Evolutionary conservation across 2,329 filamentous ascomycete genomes (phyloP).

Genomic region (Zymoseptoria passerinii): DNA sequence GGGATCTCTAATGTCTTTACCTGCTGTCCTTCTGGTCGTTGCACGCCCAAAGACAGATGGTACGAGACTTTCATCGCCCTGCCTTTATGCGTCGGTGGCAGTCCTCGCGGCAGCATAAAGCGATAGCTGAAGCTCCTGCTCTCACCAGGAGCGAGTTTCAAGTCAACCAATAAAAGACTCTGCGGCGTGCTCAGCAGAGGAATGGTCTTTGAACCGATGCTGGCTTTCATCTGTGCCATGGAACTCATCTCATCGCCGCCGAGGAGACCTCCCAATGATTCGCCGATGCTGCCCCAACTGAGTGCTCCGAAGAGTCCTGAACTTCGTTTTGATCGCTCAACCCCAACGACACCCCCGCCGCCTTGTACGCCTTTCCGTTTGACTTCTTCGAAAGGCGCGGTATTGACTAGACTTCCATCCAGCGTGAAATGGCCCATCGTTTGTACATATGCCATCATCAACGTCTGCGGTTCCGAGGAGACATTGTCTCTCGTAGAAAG

Average conservation of each 20-base stretch:
- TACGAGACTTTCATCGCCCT: slow-evolving; percentile 93
- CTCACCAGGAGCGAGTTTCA: slow-evolving; percentile 79
- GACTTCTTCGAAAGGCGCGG: slow-evolving; percentile 86
- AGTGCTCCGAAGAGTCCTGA: slow-evolving; percentile 75
- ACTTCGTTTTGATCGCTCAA: slow-evolving; percentile 65
- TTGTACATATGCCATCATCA: slow-evolving; percentile 98
- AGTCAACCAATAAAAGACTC: slow-evolving; percentile 89
- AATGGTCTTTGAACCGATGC: slow-evolving; percentile 75
- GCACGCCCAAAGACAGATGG: slow-evolving; percentile 82
- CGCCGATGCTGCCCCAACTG: slow-evolving; percentile 81
- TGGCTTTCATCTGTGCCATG: slow-evolving; percentile 89
- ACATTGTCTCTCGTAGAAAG: slow-evolving; percentile 17
- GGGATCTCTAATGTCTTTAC: slow-evolving; percentile 87
- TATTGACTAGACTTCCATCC: slow-evolving; percentile 83
- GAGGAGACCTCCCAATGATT: slow-evolving; percentile 79
- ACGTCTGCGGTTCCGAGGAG: slow-evolving; percentile 57
- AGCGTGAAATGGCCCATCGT: slow-evolving; percentile 85
- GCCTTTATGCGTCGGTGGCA: slow-evolving; percentile 86
- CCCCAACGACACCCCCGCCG: slow-evolving; percentile 74
- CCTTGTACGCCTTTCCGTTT: slow-evolving; percentile 86
- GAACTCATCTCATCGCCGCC: slow-evolving; percentile 81
- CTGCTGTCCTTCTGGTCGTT: slow-evolving; percentile 71
- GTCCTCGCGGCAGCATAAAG: slow-evolving; percentile 74
- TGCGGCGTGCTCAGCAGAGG: slow-evolving; percentile 92
- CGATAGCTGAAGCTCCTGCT: slow-evolving; percentile 79